phyloP scores from a whole-genome alignment of 2,329 filamentous ascomycete genomes.

The Rasamsonia emersonii region DNA sequence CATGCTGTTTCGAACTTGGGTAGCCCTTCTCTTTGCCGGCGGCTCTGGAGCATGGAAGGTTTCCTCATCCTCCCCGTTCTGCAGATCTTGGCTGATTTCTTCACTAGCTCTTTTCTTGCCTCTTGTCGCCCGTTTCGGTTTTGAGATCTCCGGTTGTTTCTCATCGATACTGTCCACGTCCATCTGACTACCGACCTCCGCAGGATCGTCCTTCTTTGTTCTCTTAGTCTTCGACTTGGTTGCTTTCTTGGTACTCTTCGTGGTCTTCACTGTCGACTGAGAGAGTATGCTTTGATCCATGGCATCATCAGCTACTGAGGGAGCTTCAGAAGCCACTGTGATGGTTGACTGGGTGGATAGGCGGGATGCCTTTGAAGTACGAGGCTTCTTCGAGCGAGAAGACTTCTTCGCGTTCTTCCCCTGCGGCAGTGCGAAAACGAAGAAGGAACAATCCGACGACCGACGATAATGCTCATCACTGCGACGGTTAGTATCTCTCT shows the following conservation, averaged over 20 bases:
- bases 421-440: conserved; percentile 51
- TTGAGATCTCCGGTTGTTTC: conserved; percentile 21
- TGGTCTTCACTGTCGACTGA: conserved; percentile 40
- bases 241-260: conserved; percentile 45
- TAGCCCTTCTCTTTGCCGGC: conserved; percentile 52
- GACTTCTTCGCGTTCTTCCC: conserved; percentile 55
- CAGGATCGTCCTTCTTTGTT: conserved; percentile 30
- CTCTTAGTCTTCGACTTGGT: conserved; percentile 28
- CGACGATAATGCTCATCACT: conserved; percentile 81
- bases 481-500: conserved; percentile 11
- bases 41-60: conserved; percentile 19
- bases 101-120: conserved; percentile 59
- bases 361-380: conserved; percentile 62
- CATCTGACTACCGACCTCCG: conserved; percentile 34
- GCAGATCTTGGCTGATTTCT: conserved; percentile 34
- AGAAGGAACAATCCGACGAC: conserved; percentile 74
- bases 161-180: conserved; percentile 21
- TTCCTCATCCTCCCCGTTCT: conserved; percentile 7
- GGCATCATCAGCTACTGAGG: conserved; percentile 40
- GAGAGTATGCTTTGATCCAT: conserved; percentile 51
- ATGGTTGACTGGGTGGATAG: conserved; percentile 44
- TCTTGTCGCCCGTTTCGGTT: conserved; percentile 26
- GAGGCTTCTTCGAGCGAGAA: conserved; percentile 44
- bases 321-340: conserved; percentile 37
- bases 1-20: conserved; percentile 43